These are phyloP conservation scores for Fusarium nygamai DNA, from an alignment of 2,329 filamentous ascomycete species.

Conservation along the genomic window DNA sequence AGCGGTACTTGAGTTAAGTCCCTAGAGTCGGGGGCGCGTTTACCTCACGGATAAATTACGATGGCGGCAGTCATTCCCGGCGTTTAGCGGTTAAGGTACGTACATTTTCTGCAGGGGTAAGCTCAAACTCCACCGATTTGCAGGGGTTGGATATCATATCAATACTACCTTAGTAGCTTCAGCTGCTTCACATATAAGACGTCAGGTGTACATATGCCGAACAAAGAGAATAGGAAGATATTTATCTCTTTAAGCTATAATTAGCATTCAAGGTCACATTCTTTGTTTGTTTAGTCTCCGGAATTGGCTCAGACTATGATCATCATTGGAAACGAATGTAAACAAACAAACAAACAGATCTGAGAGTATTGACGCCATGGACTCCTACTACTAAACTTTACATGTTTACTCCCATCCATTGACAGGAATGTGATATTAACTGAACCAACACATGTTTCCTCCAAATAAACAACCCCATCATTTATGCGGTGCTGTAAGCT, in stretches of 20 bases:
- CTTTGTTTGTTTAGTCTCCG: neutral
- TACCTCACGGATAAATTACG: slow-evolving; percentile 44
- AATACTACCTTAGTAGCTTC: neutral
- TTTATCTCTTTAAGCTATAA: neutral
- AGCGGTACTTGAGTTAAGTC: slow-evolving; percentile 8
- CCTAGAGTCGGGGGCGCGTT: slow-evolving; percentile 35
- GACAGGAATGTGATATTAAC: slow-evolving; percentile 17
- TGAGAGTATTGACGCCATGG: neutral
- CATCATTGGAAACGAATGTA: neutral
- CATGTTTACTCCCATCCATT: neutral
- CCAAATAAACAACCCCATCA: neutral
- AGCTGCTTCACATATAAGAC: slow-evolving; percentile 13
- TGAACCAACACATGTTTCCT: slow-evolving; percentile 3
- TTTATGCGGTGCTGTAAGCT: neutral
- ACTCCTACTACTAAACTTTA: slow-evolving; percentile 17
- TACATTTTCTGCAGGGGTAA: slow-evolving; percentile 22
- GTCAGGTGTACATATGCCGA: neutral
- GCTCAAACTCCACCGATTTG: neutral
- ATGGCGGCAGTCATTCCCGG: slow-evolving; percentile 36
- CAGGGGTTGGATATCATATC: slow-evolving; percentile 6
- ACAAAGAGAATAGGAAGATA: neutral
- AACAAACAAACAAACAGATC: slow-evolving; percentile 5
- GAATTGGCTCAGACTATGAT: neutral
- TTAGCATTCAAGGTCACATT: neutral
- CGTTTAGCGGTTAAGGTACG: slow-evolving; percentile 27